Evolutionary conservation across 371 early-diverging fungal species (phyloP).

Genomic region (Mortierella sp.): DNA sequence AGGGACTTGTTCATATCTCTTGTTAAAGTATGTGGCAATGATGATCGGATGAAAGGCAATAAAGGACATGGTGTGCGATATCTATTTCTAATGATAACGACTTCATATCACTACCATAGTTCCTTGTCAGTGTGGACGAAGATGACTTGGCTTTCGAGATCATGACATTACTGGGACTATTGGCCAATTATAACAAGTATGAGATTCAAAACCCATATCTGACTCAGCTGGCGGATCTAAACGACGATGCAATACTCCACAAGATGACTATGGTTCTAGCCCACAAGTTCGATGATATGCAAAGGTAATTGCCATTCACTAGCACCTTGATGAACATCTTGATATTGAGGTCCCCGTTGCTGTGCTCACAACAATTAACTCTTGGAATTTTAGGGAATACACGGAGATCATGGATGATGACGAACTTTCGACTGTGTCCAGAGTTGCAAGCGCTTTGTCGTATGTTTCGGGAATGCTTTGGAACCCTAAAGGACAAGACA

Average conservation of each 20-base stretch:
- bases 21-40: slow-evolving; percentile 44
- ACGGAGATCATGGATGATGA: slow-evolving; percentile 60
- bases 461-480: slow-evolving; percentile 63
- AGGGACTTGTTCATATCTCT: slow-evolving; percentile 56
- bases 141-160: slow-evolving; percentile 48
- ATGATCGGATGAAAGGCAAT: not conserved
- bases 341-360: not conserved
- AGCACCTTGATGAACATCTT: not conserved
- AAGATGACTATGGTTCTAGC: slow-evolving; percentile 53
- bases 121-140: slow-evolving; percentile 42
- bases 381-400: slow-evolving; percentile 47
- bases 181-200: slow-evolving; percentile 68
- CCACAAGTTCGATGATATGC: slow-evolving; percentile 41
- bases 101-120: slow-evolving; percentile 20
- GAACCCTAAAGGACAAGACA: slow-evolving; percentile 42
- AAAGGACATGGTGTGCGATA: too few relatives aligned
- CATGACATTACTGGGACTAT: slow-evolving; percentile 57
- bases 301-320: slow-evolving; percentile 41
- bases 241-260: slow-evolving; percentile 41
- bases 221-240: slow-evolving; percentile 41
- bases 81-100: not conserved
- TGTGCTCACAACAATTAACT: not conserved
- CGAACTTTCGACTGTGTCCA: slow-evolving; percentile 51
- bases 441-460: slow-evolving; percentile 55
- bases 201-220: slow-evolving; percentile 62